Conservation (phyloP, 257 asterid species). For the Ophiorrhiza pumila region DNA sequence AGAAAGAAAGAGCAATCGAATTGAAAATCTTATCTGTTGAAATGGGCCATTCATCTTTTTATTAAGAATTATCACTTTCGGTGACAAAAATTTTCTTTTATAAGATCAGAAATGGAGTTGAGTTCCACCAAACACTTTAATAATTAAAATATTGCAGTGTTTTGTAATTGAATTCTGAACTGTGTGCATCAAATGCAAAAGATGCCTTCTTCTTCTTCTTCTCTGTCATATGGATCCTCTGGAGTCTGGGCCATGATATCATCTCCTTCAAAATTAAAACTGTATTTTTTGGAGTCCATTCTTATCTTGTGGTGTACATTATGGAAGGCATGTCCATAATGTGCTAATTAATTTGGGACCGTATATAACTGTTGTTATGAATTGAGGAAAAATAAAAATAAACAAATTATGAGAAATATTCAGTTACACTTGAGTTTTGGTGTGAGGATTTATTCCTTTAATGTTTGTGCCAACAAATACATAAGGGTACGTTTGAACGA, state of each 20-base stretch:
- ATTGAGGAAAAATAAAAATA: neutral
- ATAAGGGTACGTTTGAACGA: too few relatives aligned
- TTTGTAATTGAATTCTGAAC: neutral
- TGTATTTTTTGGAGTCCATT: neutral
- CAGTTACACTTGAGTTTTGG: neutral
- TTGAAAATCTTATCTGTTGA: neutral
- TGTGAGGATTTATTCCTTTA: too few relatives aligned
- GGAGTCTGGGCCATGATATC: too few relatives aligned
- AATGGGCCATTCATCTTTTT: neutral
- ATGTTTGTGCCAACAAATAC: too few relatives aligned
- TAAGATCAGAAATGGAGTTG: neutral
- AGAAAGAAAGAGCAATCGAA: too few relatives aligned
- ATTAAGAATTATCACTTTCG: neutral
- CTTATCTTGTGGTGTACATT: neutral
- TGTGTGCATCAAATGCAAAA: neutral
- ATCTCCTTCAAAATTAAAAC: neutral
- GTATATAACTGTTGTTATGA: neutral
- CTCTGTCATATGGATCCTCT: too few relatives aligned
- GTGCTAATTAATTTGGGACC: slow-evolving; percentile 1
- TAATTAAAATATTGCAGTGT: neutral
- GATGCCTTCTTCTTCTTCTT: neutral
- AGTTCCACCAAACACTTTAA: slow-evolving; percentile 9
- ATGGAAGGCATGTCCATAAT: neutral
- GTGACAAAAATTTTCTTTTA: neutral
- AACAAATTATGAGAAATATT: neutral